Conservation (phyloP, 345 rosid genomes). For the Acer yangbiense region DNA sequence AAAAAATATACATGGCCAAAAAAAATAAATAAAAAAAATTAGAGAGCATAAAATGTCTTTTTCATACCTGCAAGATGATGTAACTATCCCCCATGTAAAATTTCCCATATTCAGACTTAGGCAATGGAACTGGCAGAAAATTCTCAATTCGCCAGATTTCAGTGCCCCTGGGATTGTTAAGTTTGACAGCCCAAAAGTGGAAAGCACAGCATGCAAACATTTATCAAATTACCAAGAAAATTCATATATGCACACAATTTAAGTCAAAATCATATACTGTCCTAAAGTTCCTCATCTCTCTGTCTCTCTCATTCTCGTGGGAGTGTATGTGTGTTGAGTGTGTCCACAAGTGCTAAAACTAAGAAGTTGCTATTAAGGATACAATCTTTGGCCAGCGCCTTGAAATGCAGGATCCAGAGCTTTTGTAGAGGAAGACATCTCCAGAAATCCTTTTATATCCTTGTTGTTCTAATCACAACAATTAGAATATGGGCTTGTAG, state of each 20-base stretch:
- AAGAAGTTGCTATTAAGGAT: conserved; percentile 47
- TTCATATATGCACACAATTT: neutral
- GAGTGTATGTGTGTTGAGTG: neutral
- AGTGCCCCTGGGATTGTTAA: conserved; percentile 81
- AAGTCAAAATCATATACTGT: neutral
- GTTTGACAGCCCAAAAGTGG: conserved; percentile 37
- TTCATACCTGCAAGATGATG: conserved; percentile 83
- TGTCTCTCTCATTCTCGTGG: neutral
- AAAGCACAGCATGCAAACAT: conserved; percentile 18
- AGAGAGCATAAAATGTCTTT: neutral
- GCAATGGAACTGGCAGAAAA: conserved; percentile 84
- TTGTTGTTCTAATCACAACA: neutral
- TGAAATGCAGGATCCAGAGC: conserved; percentile 93
- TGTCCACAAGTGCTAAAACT: conserved; percentile 12
- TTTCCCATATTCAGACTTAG: conserved; percentile 90
- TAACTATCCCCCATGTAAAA: conserved; percentile 95
- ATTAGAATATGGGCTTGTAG: conserved; percentile 6
- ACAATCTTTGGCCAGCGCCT: conserved; percentile 94
- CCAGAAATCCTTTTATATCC: conserved; percentile 22
- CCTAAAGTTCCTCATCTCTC: neutral
- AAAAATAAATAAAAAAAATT: neutral
- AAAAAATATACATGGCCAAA: neutral
- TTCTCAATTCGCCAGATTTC: conserved; percentile 99
- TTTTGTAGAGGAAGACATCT: conserved; percentile 83
- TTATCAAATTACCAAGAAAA: conserved; percentile 13